Evolutionary conservation across 306 rosid species (phyloP).

Genomic region (Trifolium repens): DNA sequence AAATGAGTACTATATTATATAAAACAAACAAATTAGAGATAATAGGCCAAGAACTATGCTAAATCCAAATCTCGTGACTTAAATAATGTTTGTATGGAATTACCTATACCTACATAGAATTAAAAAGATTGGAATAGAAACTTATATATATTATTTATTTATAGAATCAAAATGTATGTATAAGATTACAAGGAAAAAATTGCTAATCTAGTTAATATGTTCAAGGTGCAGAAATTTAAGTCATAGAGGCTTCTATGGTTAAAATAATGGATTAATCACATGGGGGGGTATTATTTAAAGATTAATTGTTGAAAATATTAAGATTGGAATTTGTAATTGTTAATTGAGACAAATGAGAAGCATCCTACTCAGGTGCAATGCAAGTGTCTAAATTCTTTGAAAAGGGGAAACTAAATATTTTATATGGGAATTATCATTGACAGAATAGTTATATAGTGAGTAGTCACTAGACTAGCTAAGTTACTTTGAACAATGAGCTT

Average conservation of each 20-base stretch:
- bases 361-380: conserved; percentile 47
- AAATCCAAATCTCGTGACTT: conserved; percentile 41
- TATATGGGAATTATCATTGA: conserved; percentile 59
- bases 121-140: conserved; percentile 70
- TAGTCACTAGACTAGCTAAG: conserved; percentile 58
- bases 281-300: conserved; percentile 37
- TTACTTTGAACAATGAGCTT: conserved; percentile 53
- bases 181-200: conserved; percentile 45
- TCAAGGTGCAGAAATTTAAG: conserved; percentile 57
- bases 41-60: neutral
- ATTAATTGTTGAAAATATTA: conserved; percentile 37
- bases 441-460: conserved; percentile 57
- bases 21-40: conserved; percentile 24
- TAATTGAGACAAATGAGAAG: conserved; percentile 45
- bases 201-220: conserved; percentile 51
- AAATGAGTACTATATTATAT: conserved; percentile 14
- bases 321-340: conserved; percentile 25
- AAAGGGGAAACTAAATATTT: conserved; percentile 36
- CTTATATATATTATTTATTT: conserved; percentile 52
- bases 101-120: conserved; percentile 36
- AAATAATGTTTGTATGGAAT: conserved; percentile 8
- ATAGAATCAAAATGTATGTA: conserved; percentile 43
- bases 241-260: conserved; percentile 54
- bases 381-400: conserved; percentile 31
- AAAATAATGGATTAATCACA: conserved; percentile 41